Conservation (phyloP, 768 basidiomycete species). For the Lyophyllum semitale region DNA sequence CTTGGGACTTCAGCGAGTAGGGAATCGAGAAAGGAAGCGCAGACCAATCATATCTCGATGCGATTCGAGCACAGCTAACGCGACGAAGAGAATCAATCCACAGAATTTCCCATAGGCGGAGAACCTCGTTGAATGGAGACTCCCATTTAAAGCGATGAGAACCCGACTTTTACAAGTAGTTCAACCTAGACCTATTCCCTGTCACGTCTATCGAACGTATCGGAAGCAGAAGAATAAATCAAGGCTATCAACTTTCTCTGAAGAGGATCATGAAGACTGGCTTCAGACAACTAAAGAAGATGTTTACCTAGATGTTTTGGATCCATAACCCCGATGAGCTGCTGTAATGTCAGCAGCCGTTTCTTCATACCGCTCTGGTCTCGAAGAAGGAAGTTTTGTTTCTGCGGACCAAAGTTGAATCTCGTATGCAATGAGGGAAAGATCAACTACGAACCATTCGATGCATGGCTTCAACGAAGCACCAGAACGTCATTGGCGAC, state of each 20-base stretch:
- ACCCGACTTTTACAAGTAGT: constrained; percentile 64
- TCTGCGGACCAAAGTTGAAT: constrained; percentile 48
- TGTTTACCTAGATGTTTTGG: constrained; percentile 82
- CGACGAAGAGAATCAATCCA: constrained; percentile 95
- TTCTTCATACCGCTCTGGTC: constrained; percentile 99
- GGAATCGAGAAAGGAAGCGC: no score
- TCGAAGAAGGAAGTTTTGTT: constrained; percentile 91
- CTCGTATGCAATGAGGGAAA: not conserved
- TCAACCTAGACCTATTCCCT: not conserved
- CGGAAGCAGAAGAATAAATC: constrained; percentile 99
- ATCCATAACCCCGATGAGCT: constrained; percentile 92
- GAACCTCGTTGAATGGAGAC: constrained; percentile 89
- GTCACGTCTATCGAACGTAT: constrained; percentile 41
- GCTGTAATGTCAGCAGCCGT: constrained; percentile 86
- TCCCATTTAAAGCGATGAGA: constrained; percentile 96
- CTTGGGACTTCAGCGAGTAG: no score
- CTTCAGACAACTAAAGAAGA: not conserved
- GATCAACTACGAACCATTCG: constrained; percentile 70
- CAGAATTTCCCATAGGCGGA: constrained; percentile 90
- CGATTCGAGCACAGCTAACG: constrained; percentile 90
- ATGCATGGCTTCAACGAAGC: constrained; percentile 92
- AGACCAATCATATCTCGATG: constrained; percentile 96
- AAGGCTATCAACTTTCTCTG: constrained; percentile 85
- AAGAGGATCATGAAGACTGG: not conserved
- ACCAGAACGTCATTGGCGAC: constrained; percentile 96